Evolutionary conservation across 192 early-diverging fungal genomes (phyloP).

Genomic region (Helicostylum pulchrum): DNA sequence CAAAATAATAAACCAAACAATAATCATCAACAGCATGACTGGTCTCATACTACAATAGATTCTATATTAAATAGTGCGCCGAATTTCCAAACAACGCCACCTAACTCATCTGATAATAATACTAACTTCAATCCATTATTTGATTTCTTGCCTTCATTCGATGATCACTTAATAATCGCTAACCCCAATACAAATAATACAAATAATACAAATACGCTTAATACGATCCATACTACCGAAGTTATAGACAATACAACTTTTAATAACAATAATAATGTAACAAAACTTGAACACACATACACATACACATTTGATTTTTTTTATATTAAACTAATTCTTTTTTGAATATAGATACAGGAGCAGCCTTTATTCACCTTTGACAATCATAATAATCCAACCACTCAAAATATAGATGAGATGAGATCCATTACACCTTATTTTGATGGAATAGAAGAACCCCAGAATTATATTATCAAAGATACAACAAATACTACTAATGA

Average conservation of each 20-base stretch:
- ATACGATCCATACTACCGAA: no score
- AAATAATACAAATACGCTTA: not conserved
- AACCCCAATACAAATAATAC: slow-evolving; percentile 1
- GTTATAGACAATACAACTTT: no score
- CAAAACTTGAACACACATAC: not conserved
- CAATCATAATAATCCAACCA: not conserved
- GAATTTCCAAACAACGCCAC: no score
- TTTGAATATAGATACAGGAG: not conserved
- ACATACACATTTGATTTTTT: not conserved
- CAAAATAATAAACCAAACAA: slow-evolving; percentile 10
- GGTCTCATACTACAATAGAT: no score
- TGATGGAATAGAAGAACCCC: slow-evolving; percentile 7
- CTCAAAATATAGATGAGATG: not conserved
- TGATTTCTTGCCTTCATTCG: not conserved
- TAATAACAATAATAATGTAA: not conserved
- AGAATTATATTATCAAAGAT: not conserved
- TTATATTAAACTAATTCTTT: no score
- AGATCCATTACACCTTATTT: slow-evolving; percentile 9
- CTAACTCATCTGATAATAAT: no score
- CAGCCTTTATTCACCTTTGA: slow-evolving; percentile 2
- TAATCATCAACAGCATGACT: slow-evolving; percentile 1
- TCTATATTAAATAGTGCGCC: no score
- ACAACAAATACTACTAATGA: not conserved
- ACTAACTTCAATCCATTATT: no score
- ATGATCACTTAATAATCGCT: slow-evolving; percentile 3